Evolutionary conservation across 257 asterid species (phyloP).

Genomic region (Prunella vulgaris): DNA sequence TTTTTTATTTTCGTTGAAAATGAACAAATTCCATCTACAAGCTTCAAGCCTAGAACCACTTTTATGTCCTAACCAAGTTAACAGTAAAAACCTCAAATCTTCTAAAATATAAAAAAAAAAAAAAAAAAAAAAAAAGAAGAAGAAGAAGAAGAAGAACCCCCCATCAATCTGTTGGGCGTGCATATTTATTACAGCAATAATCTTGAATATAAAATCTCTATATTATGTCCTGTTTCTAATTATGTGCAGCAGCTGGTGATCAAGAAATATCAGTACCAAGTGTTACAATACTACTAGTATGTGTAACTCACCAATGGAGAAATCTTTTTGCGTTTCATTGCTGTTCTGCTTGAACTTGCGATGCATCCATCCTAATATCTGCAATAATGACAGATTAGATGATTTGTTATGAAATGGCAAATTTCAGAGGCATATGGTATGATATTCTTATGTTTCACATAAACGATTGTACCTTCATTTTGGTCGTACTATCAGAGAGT

Average conservation of each 20-base stretch:
- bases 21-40: too few relatives aligned
- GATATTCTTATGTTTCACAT: conserved; percentile 9
- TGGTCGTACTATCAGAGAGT: conserved; percentile 22
- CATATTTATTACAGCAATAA: neutral
- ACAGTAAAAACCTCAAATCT: too few relatives aligned
- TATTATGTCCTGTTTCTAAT: neutral
- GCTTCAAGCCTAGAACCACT: too few relatives aligned
- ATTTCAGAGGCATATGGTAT: too few relatives aligned
- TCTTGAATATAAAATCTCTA: neutral
- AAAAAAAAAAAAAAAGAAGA: too few relatives aligned
- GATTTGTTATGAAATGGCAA: too few relatives aligned
- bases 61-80: too few relatives aligned
- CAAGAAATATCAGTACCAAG: neutral
- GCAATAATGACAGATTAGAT: too few relatives aligned
- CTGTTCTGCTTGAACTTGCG: conserved; percentile 80
- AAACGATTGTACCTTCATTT: conserved; percentile 61
- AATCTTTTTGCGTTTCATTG: conserved; percentile 61
- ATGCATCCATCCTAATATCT: conserved; percentile 38
- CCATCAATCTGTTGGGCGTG: neutral
- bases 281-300: neutral
- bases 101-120: too few relatives aligned
- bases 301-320: conserved; percentile 51
- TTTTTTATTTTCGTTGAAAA: too few relatives aligned
- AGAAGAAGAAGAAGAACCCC: too few relatives aligned
- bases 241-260: neutral